These are phyloP conservation scores for Polychaeton citri DNA, from an alignment of 2,329 filamentous ascomycete species.

Conservation along the genomic window DNA sequence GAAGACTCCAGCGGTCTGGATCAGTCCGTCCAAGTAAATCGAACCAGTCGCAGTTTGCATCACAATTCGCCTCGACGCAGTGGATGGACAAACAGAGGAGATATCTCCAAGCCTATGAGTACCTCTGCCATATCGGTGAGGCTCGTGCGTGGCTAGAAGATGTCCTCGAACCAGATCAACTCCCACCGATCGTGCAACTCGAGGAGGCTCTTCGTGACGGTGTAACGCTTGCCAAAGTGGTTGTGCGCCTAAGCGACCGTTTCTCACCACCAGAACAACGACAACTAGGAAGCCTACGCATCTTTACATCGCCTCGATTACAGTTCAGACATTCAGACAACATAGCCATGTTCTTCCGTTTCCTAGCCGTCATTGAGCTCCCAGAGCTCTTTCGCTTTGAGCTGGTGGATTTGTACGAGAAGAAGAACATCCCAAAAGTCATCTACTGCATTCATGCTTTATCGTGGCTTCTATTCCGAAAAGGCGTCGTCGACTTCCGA, in stretches of 20 bases:
- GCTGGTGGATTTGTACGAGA: conserved; percentile 94
- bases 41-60: conserved; percentile 19
- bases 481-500: conserved; percentile 86
- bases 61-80: conserved; percentile 55
- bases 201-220: conserved; percentile 88
- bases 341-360: conserved; percentile 89
- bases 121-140: conserved; percentile 96
- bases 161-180: conserved; percentile 60
- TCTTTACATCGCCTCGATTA: conserved; percentile 73
- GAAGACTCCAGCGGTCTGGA: conserved; percentile 59
- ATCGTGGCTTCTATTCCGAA: conserved; percentile 92
- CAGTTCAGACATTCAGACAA: conserved; percentile 97
- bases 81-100: conserved; percentile 99
- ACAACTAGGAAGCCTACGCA: conserved; percentile 37
- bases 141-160: conserved; percentile 99
- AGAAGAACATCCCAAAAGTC: conserved; percentile 98
- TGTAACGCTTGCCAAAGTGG: conserved; percentile 85
- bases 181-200: conserved; percentile 84
- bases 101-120: conserved; percentile 93
- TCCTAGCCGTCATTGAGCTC: conserved; percentile 78
- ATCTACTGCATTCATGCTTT: conserved; percentile 97
- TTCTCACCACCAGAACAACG: conserved; percentile 38
- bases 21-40: conserved; percentile 38
- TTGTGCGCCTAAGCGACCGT: conserved; percentile 73
- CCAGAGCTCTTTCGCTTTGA: conserved; percentile 96